Evolutionary conservation across 108 stramenopile species (phyloP).

Genomic region (Stephanodiscus minutulus): DNA sequence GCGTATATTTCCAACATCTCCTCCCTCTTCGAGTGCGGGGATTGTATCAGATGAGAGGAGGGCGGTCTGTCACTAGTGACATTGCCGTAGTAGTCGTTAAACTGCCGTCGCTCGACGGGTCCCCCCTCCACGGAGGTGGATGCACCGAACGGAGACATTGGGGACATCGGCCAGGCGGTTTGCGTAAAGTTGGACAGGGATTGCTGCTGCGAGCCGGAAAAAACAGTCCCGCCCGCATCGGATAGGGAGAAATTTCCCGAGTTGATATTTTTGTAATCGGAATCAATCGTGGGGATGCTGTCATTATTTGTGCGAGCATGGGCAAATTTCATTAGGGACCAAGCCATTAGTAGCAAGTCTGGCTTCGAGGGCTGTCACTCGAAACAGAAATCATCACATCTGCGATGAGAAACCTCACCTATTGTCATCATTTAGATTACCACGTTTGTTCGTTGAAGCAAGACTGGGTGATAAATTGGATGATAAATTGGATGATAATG

Average conservation of each 20-base stretch:
- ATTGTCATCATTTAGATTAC: neutral
- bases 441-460: neutral
- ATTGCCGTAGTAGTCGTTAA: neutral
- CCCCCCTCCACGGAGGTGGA: neutral
- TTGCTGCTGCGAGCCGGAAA: constrained; percentile 23
- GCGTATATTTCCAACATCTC: constrained; percentile 48
- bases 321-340: no score
- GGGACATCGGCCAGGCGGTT: constrained; percentile 9
- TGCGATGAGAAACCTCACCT: constrained; percentile 5
- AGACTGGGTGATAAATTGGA: neutral
- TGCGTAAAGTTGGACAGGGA: constrained; percentile 15
- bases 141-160: neutral
- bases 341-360: neutral
- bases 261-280: constrained; percentile 33
- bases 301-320: no score
- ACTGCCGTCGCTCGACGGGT: constrained; percentile 8
- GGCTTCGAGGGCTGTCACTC: neutral
- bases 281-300: constrained; percentile 41
- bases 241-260: constrained; percentile 43
- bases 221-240: constrained; percentile 48
- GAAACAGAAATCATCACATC: neutral
- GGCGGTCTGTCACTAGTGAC: neutral
- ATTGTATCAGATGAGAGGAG: neutral
- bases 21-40: neutral
- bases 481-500: neutral